Conservation (phyloP, 495 filamentous ascomycete species). For the Hypoxylon fuscum region DNA sequence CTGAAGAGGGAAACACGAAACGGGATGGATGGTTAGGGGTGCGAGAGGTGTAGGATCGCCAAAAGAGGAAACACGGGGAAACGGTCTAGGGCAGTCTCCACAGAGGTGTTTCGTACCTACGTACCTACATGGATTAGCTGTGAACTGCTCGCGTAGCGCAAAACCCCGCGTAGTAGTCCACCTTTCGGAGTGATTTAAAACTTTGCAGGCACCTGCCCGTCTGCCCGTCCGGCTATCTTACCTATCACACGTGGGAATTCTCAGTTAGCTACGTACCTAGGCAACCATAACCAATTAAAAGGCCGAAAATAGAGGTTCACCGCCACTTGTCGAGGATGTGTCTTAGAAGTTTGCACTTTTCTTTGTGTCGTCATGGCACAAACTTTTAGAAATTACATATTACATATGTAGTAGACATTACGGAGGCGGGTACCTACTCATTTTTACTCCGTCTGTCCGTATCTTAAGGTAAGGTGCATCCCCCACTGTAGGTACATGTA, state of each 20-base stretch:
- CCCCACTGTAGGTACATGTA: no score
- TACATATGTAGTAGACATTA: neutral
- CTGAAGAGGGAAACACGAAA: conserved; percentile 5
- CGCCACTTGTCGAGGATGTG: conserved; percentile 11
- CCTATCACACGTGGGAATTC: conserved; percentile 33
- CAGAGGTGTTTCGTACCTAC: neutral
- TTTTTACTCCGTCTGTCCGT: no score
- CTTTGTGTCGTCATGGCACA: neutral
- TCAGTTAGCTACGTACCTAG: no score
- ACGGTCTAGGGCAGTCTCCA: neutral
- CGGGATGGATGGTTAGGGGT: neutral
- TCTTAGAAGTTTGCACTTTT: conserved; percentile 1
- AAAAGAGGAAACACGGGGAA: conserved; percentile 40
- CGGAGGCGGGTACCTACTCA: neutral
- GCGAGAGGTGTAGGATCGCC: neutral
- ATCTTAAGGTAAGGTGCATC: no score
- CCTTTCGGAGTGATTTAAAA: neutral
- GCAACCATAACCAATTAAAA: conserved; percentile 10
- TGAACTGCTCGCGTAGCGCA: no score
- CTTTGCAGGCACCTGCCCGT: neutral
- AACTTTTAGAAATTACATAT: neutral
- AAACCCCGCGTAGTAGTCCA: neutral
- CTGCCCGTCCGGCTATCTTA: neutral
- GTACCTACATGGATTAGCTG: no score
- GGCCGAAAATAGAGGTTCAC: conserved; percentile 13